Percentiles rank a stretch among this genome's conserved stretches.
Conservation (phyloP, 257 asterid species). For the Nemophila menziesii region DNA sequence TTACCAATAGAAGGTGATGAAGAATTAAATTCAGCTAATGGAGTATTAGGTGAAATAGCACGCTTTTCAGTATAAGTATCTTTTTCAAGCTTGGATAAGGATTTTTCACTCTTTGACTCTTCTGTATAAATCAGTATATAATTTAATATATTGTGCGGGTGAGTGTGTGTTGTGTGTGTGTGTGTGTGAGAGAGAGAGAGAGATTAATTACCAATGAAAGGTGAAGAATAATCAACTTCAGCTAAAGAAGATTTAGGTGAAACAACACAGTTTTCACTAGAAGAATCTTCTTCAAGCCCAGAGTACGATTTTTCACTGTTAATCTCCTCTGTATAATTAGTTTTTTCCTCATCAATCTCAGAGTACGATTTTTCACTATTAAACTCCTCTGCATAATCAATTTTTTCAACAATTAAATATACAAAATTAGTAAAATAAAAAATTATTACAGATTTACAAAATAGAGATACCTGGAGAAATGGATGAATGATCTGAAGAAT, state of each 20-base stretch:
- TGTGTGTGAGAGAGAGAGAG: not conserved
- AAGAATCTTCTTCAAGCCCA: slow-evolving; percentile 9
- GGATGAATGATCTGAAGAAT: not conserved
- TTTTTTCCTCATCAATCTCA: not conserved
- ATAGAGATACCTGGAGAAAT: too few relatives aligned
- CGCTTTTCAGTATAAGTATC: not conserved
- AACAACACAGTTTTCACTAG: not conserved
- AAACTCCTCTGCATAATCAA: not conserved
- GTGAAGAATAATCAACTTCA: slow-evolving; percentile 38
- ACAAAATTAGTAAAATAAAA: too few relatives aligned
- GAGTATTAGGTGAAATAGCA: slow-evolving; percentile 19
- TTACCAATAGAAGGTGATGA: slow-evolving; percentile 30
- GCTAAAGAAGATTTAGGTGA: slow-evolving; percentile 25
- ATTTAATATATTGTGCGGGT: too few relatives aligned
- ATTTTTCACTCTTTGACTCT: not conserved
- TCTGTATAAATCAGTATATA: not conserved
- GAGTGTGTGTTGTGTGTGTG: too few relatives aligned
- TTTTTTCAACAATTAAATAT: not conserved
- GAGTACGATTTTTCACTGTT: slow-evolving; percentile 6
- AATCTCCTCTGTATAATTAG: not conserved
- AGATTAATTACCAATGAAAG: slow-evolving; percentile 21
- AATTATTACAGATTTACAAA: too few relatives aligned
- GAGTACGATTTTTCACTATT: too few relatives aligned
- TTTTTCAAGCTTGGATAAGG: slow-evolving; percentile 13
- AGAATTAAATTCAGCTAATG: slow-evolving; percentile 32